phyloP scores from a whole-genome alignment of 441 rosid genomes.

The Gossypium schwendimanii region DNA sequence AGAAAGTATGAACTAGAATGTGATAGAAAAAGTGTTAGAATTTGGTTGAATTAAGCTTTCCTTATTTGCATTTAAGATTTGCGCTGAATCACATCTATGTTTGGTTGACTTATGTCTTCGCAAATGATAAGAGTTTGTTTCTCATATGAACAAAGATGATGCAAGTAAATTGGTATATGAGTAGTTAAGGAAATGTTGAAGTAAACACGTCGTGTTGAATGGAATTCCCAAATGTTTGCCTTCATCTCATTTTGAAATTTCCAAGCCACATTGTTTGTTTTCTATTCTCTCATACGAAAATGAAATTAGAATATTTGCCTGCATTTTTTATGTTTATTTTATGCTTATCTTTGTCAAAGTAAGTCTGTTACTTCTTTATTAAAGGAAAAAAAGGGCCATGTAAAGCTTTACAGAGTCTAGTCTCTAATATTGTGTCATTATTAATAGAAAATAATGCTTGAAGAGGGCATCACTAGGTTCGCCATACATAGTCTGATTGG shows the following conservation, averaged over 20 bases:
- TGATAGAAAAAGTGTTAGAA: background rate
- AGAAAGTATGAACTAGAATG: background rate
- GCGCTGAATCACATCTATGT: background rate
- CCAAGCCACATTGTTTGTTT: background rate
- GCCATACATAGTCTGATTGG: constrained; percentile 35
- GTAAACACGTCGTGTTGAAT: background rate
- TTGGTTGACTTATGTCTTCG: background rate
- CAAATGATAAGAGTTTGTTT: background rate
- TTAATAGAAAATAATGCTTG: constrained; percentile 32
- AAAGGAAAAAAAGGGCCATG: background rate
- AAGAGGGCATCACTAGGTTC: constrained; percentile 38
- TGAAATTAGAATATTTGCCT: background rate
- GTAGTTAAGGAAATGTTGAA: background rate
- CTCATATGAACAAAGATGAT: background rate
- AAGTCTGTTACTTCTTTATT: background rate
- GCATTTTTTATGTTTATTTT: background rate
- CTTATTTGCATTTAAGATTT: background rate
- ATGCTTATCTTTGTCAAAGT: background rate
- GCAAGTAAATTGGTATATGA: background rate
- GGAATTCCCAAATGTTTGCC: background rate
- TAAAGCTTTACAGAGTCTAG: background rate
- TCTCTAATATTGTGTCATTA: constrained; percentile 16
- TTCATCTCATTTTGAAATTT: background rate
- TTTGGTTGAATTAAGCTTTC: background rate
- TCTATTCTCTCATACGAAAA: background rate